A percentile compares a stretch with the other conserved stretches of the same genome.
Evolutionary conservation across 441 rosid genomes (phyloP).

Genomic region (Aquilaria agallochum): DNA sequence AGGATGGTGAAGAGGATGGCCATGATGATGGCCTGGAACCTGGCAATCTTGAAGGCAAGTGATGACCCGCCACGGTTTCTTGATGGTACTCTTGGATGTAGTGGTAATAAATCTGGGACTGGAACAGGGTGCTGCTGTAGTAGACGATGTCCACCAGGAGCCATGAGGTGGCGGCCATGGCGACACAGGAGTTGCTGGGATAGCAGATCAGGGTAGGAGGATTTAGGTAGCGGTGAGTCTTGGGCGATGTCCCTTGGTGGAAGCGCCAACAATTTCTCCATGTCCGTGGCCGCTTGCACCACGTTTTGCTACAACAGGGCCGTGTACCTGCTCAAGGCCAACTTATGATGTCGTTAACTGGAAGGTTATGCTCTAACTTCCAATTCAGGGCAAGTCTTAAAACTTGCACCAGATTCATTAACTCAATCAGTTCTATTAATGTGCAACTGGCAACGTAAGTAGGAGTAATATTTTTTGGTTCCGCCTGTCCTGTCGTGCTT

Average conservation of each 20-base stretch:
- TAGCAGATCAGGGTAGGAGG: conserved; percentile 35
- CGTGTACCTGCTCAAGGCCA: conserved; percentile 50
- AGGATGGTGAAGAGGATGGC: no score
- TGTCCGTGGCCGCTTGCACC: conserved; percentile 61
- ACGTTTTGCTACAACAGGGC: conserved; percentile 65
- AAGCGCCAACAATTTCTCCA: conserved; percentile 46
- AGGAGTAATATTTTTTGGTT: no score
- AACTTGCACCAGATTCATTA: no score
- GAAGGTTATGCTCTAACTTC: no score
- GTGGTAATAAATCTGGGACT: conserved; percentile 37
- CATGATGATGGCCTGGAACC: conserved; percentile 29
- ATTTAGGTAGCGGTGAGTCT: conserved; percentile 22
- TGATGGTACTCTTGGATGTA: background rate
- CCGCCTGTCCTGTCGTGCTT: no score
- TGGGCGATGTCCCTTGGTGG: conserved; percentile 37
- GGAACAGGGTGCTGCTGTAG: conserved; percentile 55
- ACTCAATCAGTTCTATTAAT: no score
- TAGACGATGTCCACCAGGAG: conserved; percentile 62
- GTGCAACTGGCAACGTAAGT: no score
- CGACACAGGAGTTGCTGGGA: conserved; percentile 47
- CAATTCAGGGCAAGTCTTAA: no score
- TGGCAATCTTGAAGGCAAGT: conserved; percentile 39
- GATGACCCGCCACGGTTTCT: conserved; percentile 13
- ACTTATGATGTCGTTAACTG: background rate
- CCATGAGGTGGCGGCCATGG: conserved; percentile 63